Base-by-base conservation (phyloP, 1,139 yeast species). In the Hyphopichia burtonii region DNA sequence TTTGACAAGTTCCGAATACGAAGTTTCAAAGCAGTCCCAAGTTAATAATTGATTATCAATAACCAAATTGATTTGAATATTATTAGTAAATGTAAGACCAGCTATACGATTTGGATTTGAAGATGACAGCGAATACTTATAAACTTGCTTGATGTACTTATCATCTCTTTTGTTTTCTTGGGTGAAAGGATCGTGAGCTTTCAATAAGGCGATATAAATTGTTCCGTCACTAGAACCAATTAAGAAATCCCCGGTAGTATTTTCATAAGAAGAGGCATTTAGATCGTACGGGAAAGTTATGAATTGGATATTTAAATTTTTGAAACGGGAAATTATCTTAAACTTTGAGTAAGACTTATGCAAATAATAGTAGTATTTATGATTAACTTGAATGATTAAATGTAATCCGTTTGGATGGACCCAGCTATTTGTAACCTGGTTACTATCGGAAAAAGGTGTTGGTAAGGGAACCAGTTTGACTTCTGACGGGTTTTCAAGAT, bases 361-460 rank as follows among this genome's bases (percentile, higher is more conserved):
- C 35, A 71, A 53, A 44, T 69, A 68, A 49, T 53, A 69, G 45
- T 65, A 63, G 6, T 45, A 47, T 6, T 52, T 47, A 25, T 53
- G 42, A 37, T 58, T 59, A 4, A 62, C 46, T 42, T 66, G 68
- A 3, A 66, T 48, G 4, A 72, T 51, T 37, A 73, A 59, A 43
- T 68, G 73, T 4, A 47, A 42, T 1, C 77, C 78, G 44, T 58
- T 59, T 3, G 74, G 71, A 41, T 71, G 69, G 11, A 68, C 46
- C 78, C 78, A 73, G 16, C 63, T 50, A 37, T 61, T 52, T 4
- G 64, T 56, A 2, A 69, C 47, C 12, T 35, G 39, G 17, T 30
- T 31, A 2, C 34, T 40, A 16, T 37, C 44, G 8, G 38, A 34
- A 16, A 52, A 42, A 5, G 52, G 48, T 5, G 44, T 37, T 66